Conservation (phyloP, 2,329 filamentous ascomycete species). For the Fusarium decemcellulare region DNA sequence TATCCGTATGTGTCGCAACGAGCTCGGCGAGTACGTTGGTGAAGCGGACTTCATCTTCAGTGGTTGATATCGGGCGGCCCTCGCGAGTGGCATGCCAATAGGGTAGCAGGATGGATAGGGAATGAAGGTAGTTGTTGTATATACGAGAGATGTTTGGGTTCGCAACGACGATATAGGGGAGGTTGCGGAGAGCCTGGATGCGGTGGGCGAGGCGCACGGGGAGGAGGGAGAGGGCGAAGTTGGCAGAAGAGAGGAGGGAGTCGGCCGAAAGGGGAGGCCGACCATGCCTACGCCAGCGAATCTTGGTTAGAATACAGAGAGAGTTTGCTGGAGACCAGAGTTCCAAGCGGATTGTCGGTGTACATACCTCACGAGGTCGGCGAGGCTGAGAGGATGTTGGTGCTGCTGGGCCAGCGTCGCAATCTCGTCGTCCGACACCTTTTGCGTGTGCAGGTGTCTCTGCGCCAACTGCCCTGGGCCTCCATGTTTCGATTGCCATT, state of each 20-base stretch:
- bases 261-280: conserved; percentile 86
- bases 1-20: conserved; percentile 95
- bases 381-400: conserved; percentile 85
- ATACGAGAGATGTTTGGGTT: conserved; percentile 96
- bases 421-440: conserved; percentile 81
- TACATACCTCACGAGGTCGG: conserved; percentile 86
- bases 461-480: background rate
- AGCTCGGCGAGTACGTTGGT: conserved; percentile 94
- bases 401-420: conserved; percentile 82
- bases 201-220: conserved; percentile 94
- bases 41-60: conserved; percentile 92
- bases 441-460: conserved; percentile 40
- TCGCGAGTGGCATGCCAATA: conserved; percentile 71
- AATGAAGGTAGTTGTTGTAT: conserved; percentile 96
- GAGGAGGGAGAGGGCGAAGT: conserved; percentile 94
- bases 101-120: conserved; percentile 89
- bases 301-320: no score
- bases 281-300: conserved; percentile 68
- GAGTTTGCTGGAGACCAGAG: no score
- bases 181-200: conserved; percentile 91
- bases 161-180: conserved; percentile 98
- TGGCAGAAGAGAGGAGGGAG: conserved; percentile 89
- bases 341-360: no score
- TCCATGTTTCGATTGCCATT: background rate
- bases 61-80: conserved; percentile 62